A percentile compares a stretch with the other conserved stretches of the same genome.
Conservation (phyloP, 2,329 filamentous ascomycete species). For the Nigrograna mackinnonii region DNA sequence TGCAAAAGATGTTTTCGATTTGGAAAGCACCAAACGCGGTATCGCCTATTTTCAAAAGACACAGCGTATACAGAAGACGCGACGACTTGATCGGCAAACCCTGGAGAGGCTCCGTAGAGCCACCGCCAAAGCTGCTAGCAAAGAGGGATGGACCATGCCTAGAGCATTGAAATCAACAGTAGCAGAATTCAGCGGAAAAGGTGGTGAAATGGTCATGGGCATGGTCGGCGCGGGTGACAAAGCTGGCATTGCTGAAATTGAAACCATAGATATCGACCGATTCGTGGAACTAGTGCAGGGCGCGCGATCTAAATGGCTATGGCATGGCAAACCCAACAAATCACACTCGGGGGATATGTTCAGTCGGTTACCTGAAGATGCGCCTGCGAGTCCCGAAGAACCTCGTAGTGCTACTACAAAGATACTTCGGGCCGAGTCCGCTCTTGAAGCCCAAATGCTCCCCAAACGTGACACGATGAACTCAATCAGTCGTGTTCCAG, state of each 20-base stretch:
- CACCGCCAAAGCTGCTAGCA: conserved; percentile 88
- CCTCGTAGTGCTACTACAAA: conserved; percentile 50
- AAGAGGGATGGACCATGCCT: conserved; percentile 90
- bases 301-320: conserved; percentile 88
- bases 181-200: conserved; percentile 89
- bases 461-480: conserved; percentile 27
- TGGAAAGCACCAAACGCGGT: conserved; percentile 78
- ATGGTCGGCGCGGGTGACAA: conserved; percentile 85
- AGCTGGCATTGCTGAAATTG: conserved; percentile 86
- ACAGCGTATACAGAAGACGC: conserved; percentile 76
- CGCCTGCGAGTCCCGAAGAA: conserved; percentile 62
- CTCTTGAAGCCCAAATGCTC: conserved; percentile 30
- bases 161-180: conserved; percentile 95
- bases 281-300: conserved; percentile 80
- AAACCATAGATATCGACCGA: conserved; percentile 85
- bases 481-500: conserved; percentile 3
- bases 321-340: conserved; percentile 86
- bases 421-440: conserved; percentile 55
- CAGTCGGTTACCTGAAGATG: conserved; percentile 39
- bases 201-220: conserved; percentile 93
- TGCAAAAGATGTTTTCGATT: conserved; percentile 88
- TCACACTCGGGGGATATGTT: conserved; percentile 43
- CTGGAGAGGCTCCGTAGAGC: conserved; percentile 76
- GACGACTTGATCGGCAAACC: conserved; percentile 81
- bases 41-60: conserved; percentile 90